These are phyloP conservation scores for Crithidia sp. DNA, from an alignment of 208 protist species.

Conservation along the genomic window DNA sequence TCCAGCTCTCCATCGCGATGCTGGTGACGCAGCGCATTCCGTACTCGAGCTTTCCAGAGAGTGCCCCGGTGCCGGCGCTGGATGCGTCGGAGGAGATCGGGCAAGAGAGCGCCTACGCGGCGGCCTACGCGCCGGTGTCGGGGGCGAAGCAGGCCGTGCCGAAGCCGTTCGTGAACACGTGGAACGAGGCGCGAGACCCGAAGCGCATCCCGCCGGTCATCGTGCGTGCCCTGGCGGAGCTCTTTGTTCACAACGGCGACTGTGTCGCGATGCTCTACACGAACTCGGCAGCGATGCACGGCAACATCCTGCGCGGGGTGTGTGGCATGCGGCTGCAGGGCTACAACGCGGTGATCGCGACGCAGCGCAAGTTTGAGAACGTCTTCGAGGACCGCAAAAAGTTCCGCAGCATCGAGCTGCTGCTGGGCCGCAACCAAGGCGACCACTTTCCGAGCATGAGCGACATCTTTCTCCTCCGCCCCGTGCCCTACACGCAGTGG, in stretches of 20 bases:
- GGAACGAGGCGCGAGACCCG: conserved; percentile 71
- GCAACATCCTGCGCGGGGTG: conserved; percentile 83
- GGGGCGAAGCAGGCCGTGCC: conserved; percentile 48
- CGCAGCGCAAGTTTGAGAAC: conserved; percentile 84
- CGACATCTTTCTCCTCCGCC: conserved; percentile 61
- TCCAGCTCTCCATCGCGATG: conserved; percentile 86
- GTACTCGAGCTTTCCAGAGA: conserved; percentile 56
- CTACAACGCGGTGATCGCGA: conserved; percentile 87
- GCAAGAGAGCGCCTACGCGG: conserved; percentile 35
- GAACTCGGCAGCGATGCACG: conserved; percentile 94
- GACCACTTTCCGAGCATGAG: conserved; percentile 80
- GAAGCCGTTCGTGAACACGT: conserved; percentile 69
- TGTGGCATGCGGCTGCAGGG: conserved; percentile 65
- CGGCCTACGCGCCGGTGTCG: conserved; percentile 42
- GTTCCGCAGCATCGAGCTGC: conserved; percentile 73
- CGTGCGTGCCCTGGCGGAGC: conserved; percentile 59
- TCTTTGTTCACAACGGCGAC: conserved; percentile 91
- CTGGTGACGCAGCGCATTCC: conserved; percentile 65
- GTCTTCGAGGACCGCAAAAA: conserved; percentile 88
- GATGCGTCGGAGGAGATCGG: conserved; percentile 49
- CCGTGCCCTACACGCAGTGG: conserved; percentile 68
- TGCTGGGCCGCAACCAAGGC: conserved; percentile 75
- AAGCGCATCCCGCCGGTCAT: conserved; percentile 55
- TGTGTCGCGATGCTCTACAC: conserved; percentile 92
- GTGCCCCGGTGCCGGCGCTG: conserved; percentile 51